Percentiles rank a stretch among this genome's conserved stretches.
Conservation (phyloP, 2,329 filamentous ascomycete genomes). For the Aspergillus luchuensis region DNA sequence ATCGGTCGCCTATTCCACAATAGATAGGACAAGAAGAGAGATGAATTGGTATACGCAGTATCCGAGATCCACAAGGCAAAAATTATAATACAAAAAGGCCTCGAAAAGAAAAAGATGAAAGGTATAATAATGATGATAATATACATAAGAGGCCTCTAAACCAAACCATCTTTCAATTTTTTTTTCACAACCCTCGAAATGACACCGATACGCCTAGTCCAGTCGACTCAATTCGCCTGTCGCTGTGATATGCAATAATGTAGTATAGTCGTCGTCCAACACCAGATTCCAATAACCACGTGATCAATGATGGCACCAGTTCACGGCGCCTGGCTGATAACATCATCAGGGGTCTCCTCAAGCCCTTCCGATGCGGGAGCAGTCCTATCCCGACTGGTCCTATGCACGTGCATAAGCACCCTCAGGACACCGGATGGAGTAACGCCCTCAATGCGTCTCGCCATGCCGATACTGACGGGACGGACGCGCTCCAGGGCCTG, state of each 20-base stretch:
- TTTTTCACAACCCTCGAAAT: neutral
- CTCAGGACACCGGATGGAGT: slow-evolving; percentile 50
- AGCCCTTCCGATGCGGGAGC: slow-evolving; percentile 9
- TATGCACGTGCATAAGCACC: slow-evolving; percentile 45
- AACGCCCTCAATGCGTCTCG: slow-evolving; percentile 78
- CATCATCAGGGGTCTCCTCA: slow-evolving; percentile 21
- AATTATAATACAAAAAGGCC: neutral
- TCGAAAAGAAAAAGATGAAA: neutral
- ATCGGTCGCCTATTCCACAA: neutral
- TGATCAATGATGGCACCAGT: neutral
- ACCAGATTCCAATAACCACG: neutral
- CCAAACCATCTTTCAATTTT: no score
- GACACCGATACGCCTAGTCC: neutral
- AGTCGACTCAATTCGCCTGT: neutral
- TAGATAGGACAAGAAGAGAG: neutral
- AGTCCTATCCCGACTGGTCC: neutral
- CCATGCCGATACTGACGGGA: slow-evolving; percentile 87
- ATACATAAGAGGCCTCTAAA: neutral
- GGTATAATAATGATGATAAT: neutral
- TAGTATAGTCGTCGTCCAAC: neutral
- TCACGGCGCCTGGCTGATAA: slow-evolving; percentile 15
- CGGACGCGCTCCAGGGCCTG: slow-evolving; percentile 67
- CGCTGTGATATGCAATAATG: neutral
- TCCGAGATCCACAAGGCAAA: no score
- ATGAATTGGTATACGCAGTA: neutral